Base-by-base conservation (phyloP, 345 rosid genomes). In the Sisymbrium altissimum region DNA sequence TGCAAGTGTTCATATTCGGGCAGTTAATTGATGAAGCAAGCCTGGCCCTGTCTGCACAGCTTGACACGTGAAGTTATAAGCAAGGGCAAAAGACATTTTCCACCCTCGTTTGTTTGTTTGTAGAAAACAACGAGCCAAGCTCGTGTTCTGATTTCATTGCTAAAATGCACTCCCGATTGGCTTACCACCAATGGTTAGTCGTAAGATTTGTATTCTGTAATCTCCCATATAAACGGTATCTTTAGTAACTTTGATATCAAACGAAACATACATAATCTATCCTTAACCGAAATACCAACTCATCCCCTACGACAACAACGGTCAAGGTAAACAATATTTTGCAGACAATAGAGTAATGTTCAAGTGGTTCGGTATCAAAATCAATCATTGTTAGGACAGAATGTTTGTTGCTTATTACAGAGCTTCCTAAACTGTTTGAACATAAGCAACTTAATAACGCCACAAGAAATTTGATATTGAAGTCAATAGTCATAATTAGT, bases 311-410 rank as follows among this genome's bases (percentile, higher is more conserved):
- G 4, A 18, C 13, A 21, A 23, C 25, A 23, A 23, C 25, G 25
- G 18, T 2, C 25, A 23, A 23, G 25, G 55, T 14, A 49, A 71
- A 23, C 78, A 0, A 10, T 60, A 19, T 11, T 30, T 40, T 58
- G 19, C 84, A 84, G 21, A 76, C 29, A 75, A 21, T 35, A 41
- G 3, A 7, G 41, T 12, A 18, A 13, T 33, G 29, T 68, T 44
- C 36, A 46, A 68, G 48, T 58, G 66, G 21, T 36, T 11, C 8
- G 11, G 48, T n/a, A 61, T 8, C 43, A 62, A 29, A 45, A 53
- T 44, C 25, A 62, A 35, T 32, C 18, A 18, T 52, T 56, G 44
- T 44, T 46, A 56, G 12, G 2, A 35, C 30, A 55, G 7, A 57
- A 39, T 38, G 44, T 45, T 15, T 33, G 57, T 35, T 73, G 66